Base-by-base conservation (phyloP, 768 basidiomycete genomes). In the Phaeolepiota aurea region DNA sequence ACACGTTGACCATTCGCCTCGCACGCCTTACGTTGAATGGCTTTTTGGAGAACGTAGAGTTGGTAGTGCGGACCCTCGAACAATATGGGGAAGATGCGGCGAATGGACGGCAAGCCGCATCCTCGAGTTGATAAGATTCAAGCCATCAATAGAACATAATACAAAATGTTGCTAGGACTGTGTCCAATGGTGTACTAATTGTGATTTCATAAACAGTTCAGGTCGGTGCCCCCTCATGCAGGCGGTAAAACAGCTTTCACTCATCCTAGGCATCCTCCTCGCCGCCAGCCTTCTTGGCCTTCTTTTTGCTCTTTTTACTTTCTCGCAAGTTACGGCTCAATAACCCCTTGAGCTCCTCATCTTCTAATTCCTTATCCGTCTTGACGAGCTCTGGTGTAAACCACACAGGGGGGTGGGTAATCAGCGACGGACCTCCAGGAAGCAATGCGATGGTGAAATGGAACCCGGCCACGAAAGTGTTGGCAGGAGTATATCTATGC, bases 381-480 rank as follows among this genome's bases (percentile, higher is more conserved):
- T 88, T 87, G 51, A 96, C 75, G 43, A 94, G 71, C 54, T 93
- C 92, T 21, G 87, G 74, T 54, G 89, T 87, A 71, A 92, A 98
- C 94, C 91, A 98, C 20, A 80, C 54, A 10, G 96, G 89, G 7
- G 87, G 79, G 45, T 87, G 83, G 10, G 89, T 89, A 62, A 99
- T 76, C 48, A 97, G 66, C 20, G 82, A 62, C 18, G 91, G 94
- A 20, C 96, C 96, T 38, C 77, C 85, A 34, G 94, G 83, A 25
- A 87, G 80, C 15, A 99, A 77, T 25, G 90, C 91, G 54, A 99
- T 81, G 32, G 94, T 99, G 69, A 96, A 92, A 71, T 97, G 93
- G 77, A 93, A 96, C 5, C 84, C 87, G 41, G 94, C 93, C 33
- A 97, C 89, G 43, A 85, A 79, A 13, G 90, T 90, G 50, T 76